A percentile compares a stretch with the other conserved stretches of the same genome.
phyloP scores from a whole-genome alignment of 441 rosid species.

The Populus hybrid region DNA sequence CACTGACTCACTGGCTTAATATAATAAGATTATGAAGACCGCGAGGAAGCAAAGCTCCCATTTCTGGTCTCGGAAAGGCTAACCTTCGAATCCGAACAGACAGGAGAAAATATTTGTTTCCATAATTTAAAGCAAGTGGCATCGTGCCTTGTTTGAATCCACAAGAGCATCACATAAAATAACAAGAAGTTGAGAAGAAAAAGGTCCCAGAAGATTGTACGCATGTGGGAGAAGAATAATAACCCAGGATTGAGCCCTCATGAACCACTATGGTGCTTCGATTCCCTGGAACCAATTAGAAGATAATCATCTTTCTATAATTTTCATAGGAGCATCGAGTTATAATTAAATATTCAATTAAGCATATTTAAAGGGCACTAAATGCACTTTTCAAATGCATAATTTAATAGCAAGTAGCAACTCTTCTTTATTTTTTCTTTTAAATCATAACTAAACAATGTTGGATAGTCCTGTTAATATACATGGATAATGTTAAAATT shows the following conservation, averaged over 20 bases:
- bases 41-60: background rate
- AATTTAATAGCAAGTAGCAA: background rate
- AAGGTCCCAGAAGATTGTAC: constrained; percentile 1
- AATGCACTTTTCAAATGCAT: background rate
- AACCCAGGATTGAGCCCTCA: background rate
- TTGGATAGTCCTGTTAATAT: no score
- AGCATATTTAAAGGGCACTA: no score
- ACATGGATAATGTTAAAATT: no score
- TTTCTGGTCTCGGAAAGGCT: constrained; percentile 14
- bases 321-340: background rate
- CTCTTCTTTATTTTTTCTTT: no score
- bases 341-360: background rate
- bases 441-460: no score
- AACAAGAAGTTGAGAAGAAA: background rate
- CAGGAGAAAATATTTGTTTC: background rate
- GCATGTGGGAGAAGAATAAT: background rate
- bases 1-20: background rate
- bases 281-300: background rate
- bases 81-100: background rate
- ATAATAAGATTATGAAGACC: background rate
- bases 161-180: background rate
- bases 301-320: background rate
- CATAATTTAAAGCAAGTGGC: constrained; percentile 10
- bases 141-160: constrained; percentile 9
- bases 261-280: background rate